A percentile compares a stretch with the other conserved stretches of the same genome.
Conservation (phyloP, 768 basidiomycete genomes). For the Austroboletus eburneus region DNA sequence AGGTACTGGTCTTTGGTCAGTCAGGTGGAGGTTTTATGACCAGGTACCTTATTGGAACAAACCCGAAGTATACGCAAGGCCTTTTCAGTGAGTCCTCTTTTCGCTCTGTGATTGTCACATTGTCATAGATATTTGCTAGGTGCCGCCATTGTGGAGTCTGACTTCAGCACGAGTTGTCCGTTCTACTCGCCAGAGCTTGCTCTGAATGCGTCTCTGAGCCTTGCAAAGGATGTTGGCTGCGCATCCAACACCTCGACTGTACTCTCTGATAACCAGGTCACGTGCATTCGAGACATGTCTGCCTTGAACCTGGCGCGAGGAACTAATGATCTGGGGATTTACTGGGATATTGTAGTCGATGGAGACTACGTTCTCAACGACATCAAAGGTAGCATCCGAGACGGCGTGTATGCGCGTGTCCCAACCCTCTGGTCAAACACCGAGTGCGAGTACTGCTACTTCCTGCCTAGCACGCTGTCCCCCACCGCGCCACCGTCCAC, state of each 20-base stretch:
- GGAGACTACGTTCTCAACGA: slow-evolving; percentile 16
- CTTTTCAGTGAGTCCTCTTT: slow-evolving; percentile 9
- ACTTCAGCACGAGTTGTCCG: slow-evolving; percentile 10
- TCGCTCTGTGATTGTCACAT: not conserved
- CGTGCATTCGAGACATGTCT: slow-evolving; percentile 8
- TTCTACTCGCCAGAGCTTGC: slow-evolving; percentile 14
- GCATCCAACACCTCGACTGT: slow-evolving; percentile 11
- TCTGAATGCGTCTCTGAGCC: slow-evolving; percentile 10
- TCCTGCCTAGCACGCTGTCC: slow-evolving; percentile 14
- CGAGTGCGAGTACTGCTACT: slow-evolving; percentile 18
- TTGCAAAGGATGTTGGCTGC: slow-evolving; percentile 15
- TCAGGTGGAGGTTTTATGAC: slow-evolving; percentile 12
- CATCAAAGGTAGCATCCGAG: slow-evolving; percentile 11
- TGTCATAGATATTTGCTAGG: slow-evolving; percentile 2
- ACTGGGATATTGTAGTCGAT: slow-evolving; percentile 13
- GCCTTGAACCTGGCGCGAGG: slow-evolving; percentile 6
- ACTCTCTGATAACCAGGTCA: not conserved
- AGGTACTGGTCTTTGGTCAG: slow-evolving; percentile 12
- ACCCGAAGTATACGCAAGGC: slow-evolving; percentile 8
- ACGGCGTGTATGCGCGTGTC: slow-evolving; percentile 11
- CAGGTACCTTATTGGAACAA: not conserved
- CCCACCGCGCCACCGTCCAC: slow-evolving; percentile 9
- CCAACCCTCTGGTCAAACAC: slow-evolving; percentile 15
- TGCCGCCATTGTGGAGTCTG: slow-evolving; percentile 14
- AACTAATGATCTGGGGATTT: slow-evolving; percentile 5